Evolutionary conservation across 2,329 filamentous ascomycete genomes (phyloP).

Genomic region (Beauveria rudraprayagi): DNA sequence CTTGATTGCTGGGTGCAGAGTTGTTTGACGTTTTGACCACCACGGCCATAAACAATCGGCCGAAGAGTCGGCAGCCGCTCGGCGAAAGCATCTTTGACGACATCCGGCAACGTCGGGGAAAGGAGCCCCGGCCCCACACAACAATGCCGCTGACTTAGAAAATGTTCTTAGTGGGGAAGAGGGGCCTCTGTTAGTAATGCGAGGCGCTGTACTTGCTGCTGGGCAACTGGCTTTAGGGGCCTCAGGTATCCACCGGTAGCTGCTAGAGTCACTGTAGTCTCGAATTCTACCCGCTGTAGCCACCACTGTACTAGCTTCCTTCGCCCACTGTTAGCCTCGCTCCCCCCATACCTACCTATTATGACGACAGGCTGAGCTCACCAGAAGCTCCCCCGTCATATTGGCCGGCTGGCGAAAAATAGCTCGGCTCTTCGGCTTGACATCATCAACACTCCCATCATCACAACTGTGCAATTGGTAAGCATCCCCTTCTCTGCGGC

Average conservation of each 20-base stretch:
- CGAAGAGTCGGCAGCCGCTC: slow-evolving; percentile 4
- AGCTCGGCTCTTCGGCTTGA: slow-evolving; percentile 11
- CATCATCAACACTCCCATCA: slow-evolving; percentile 6
- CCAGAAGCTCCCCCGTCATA: not conserved
- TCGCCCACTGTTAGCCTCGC: no score
- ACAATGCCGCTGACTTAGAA: not conserved
- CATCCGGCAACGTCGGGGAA: slow-evolving; percentile 4
- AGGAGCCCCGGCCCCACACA: not conserved
- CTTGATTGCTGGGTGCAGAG: no score
- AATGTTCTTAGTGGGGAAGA: not conserved
- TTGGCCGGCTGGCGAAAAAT: not conserved
- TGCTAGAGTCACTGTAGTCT: no score
- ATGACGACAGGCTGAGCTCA: slow-evolving; percentile 13
- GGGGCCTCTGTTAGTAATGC: not conserved
- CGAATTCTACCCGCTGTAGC: no score
- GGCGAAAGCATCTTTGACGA: not conserved
- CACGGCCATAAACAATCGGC: not conserved
- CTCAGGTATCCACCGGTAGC: no score
- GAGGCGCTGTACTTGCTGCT: not conserved
- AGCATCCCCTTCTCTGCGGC: not conserved
- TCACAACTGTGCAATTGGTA: slow-evolving; percentile 10
- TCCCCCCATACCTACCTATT: not conserved
- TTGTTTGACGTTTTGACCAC: no score
- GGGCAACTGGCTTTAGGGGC: no score
- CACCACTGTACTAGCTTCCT: no score